Base-by-base conservation (phyloP, 352 stramenopile species). In the Phytophthora cactorum region DNA sequence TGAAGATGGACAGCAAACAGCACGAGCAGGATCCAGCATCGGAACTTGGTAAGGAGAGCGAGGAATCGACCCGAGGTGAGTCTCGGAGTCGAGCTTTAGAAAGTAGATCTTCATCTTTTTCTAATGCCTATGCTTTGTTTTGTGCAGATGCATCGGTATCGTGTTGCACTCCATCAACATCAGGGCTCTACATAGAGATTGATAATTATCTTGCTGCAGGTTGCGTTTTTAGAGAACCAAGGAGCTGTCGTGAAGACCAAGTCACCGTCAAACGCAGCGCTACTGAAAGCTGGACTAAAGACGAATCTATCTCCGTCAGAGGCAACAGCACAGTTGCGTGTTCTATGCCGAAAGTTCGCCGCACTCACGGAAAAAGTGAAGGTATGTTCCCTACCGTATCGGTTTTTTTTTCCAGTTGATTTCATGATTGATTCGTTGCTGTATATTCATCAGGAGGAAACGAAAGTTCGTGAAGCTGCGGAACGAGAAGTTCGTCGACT, bases 341-440 rank as follows among this genome's bases (percentile, higher is more conserved):
- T 94, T 29, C 64, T 96, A 4, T 96, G 88, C 41, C 82, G 86
- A 31, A 96, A 96, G 61, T 96, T 96, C 59, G 88, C 88, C 2
- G 79, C 85, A 5, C 75, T 94, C 15, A 89, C 79, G 0, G 84
- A 96, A 22, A 96, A 93, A 87, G 86, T 96, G 51, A 93, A 95
- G 74, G 85, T 91, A 55, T 1, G 52, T 38, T 2, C 12, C 14
- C 7, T 25, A 25, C 15, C 3, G 1, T 9, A 22, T 12, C 3
- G 5, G 34, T 31, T 29, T 14, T 2, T 52, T 53, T 47, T 2
- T 45, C 34, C 3, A 29, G 14, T 47, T 38, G 4, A 41, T 17
- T 38, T 22, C 34, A 47, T 58, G 17, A 22, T 29, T 53, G 8
- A 43, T 46, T 43, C 8, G 12, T 22, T 43, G 12, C 10, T 49